phyloP scores from a whole-genome alignment of 1,139 yeast species.

The Chernovozyma aurita region DNA sequence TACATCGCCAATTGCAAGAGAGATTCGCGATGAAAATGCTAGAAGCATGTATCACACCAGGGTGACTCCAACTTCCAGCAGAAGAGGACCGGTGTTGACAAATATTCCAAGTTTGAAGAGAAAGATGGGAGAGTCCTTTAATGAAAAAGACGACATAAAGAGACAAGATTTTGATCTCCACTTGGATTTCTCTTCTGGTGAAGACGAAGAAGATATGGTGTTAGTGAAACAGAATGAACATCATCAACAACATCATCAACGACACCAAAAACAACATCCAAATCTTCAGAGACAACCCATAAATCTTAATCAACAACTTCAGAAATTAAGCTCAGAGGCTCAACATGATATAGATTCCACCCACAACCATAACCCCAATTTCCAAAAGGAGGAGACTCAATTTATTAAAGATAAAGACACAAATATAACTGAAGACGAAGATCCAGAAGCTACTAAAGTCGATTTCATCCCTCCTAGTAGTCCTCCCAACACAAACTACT shows the following conservation, averaged over 20 bases:
- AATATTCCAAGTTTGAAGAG: conserved; percentile 36
- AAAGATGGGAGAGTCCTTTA: conserved; percentile 44
- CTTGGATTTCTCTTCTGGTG: conserved; percentile 5
- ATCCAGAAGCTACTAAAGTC: conserved; percentile 4
- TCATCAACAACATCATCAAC: background rate
- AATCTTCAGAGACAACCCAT: conserved; percentile 10
- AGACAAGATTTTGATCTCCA: conserved; percentile 23
- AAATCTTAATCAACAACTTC: conserved; percentile 9
- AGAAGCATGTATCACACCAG: conserved; percentile 34
- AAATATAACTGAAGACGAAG: conserved; percentile 20
- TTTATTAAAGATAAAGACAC: too few relatives aligned
- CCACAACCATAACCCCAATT: background rate
- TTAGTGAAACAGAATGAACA: too few relatives aligned
- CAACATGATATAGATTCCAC: background rate
- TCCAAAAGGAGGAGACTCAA: background rate
- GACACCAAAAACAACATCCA: too few relatives aligned
- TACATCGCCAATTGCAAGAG: conserved; percentile 33
- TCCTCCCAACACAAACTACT: conserved; percentile 23
- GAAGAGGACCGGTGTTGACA: conserved; percentile 18
- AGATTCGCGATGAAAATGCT: conserved; percentile 37
- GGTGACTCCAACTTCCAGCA: conserved; percentile 5
- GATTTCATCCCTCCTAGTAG: conserved; percentile 25
- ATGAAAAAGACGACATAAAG: conserved; percentile 42
- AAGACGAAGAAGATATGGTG: conserved; percentile 11
- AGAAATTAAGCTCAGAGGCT: background rate